phyloP scores from a whole-genome alignment of 257 asterid species.

The Plantago elongata region DNA sequence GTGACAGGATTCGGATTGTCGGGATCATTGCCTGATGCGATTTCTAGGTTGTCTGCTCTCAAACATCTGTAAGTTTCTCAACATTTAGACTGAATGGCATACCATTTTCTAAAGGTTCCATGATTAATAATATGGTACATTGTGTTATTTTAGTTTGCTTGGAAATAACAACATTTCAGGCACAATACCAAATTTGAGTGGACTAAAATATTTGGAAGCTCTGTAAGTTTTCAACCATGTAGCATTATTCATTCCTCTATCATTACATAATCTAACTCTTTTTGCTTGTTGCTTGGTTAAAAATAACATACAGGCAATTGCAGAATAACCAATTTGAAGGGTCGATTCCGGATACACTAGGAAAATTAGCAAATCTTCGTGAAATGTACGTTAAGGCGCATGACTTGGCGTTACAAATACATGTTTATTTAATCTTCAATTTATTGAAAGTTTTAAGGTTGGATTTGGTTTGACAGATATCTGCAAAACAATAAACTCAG shows the following conservation, averaged over 20 bases:
- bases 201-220: slow-evolving; percentile 43
- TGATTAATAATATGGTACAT: slow-evolving; percentile 5
- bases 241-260: neutral
- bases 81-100: too few species aligned
- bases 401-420: neutral
- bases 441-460: too few species aligned
- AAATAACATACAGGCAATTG: slow-evolving; percentile 46
- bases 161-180: slow-evolving; percentile 67
- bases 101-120: neutral
- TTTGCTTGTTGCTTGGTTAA: too few species aligned
- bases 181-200: slow-evolving; percentile 60
- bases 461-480: slow-evolving; percentile 32
- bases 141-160: slow-evolving; percentile 50
- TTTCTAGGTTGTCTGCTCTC: slow-evolving; percentile 59
- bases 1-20: slow-evolving; percentile 54
- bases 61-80: slow-evolving; percentile 52
- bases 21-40: slow-evolving; percentile 49
- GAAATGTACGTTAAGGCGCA: slow-evolving; percentile 47
- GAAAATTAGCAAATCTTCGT: slow-evolving; percentile 46
- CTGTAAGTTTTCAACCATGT: slow-evolving; percentile 35
- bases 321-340: slow-evolving; percentile 78
- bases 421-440: neutral
- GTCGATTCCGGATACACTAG: slow-evolving; percentile 49
- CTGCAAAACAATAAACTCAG: slow-evolving; percentile 64
- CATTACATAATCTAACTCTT: too few species aligned